phyloP scores from a whole-genome alignment of 2,329 filamentous ascomycete genomes.

The Paecilomyces variotii region DNA sequence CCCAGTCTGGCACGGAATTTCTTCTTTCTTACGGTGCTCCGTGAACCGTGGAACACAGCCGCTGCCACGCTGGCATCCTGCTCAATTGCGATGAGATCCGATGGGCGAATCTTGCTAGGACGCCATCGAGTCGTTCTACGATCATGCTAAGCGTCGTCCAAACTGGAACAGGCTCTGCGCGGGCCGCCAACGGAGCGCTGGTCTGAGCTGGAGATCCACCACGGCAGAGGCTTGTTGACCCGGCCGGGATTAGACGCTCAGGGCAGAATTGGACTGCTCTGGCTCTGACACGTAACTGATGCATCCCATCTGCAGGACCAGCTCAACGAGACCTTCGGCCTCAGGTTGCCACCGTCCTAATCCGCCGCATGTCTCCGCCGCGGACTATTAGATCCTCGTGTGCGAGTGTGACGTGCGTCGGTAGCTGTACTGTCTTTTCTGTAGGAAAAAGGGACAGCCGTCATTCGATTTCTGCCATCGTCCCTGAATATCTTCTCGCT shows the following conservation, averaged over 20 bases:
- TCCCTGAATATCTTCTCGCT: slow-evolving; percentile 2
- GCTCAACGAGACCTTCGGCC: slow-evolving; percentile 8
- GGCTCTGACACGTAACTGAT: slow-evolving; percentile 19
- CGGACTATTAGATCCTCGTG: neutral
- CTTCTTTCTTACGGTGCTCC: neutral
- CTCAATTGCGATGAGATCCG: slow-evolving; percentile 8
- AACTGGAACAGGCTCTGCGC: neutral
- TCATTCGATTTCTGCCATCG: neutral
- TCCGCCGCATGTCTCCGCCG: slow-evolving; percentile 3
- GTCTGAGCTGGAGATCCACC: slow-evolving; percentile 13
- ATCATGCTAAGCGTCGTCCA: slow-evolving; percentile 3
- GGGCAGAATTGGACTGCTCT: slow-evolving; percentile 19
- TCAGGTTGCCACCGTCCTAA: slow-evolving; percentile 3
- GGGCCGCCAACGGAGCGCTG: slow-evolving; percentile 9
- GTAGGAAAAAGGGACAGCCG: slow-evolving; percentile 4
- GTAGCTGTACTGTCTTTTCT: slow-evolving; percentile 1
- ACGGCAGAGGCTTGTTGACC: slow-evolving; percentile 12
- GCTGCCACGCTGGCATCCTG: slow-evolving; percentile 16
- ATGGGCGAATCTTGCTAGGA: slow-evolving; percentile 5
- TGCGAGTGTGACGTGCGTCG: slow-evolving; percentile 8
- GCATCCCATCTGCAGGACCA: slow-evolving; percentile 13
- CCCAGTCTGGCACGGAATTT: neutral
- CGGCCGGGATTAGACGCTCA: slow-evolving; percentile 17
- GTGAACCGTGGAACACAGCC: slow-evolving; percentile 3
- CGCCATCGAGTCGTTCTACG: slow-evolving; percentile 2